These are phyloP conservation scores for Irpex rosettiformis DNA, from an alignment of 1,284 basidiomycete genomes.

Conservation along the genomic window DNA sequence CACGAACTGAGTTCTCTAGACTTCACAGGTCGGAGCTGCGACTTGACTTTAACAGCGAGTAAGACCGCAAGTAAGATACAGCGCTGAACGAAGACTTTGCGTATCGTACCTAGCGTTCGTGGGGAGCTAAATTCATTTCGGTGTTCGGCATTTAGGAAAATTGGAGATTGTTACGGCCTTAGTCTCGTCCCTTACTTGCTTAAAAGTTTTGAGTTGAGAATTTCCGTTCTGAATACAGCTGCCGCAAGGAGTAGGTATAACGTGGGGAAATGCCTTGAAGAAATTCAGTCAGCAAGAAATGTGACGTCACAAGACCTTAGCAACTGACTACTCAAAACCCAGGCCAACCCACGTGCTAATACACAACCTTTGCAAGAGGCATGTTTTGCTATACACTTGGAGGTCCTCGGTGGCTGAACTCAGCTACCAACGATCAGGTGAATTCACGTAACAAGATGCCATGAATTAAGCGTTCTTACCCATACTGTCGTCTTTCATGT, in stretches of 20 bases:
- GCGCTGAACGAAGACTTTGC: neutral
- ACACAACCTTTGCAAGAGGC: no score
- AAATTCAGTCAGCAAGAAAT: neutral
- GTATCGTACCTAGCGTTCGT: neutral
- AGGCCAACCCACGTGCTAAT: no score
- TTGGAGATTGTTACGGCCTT: neutral
- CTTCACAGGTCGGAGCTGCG: neutral
- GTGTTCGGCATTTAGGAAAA: no score
- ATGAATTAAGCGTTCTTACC: neutral
- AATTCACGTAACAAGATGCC: neutral
- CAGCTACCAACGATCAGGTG: neutral
- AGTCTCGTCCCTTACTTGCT: neutral
- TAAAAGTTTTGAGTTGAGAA: neutral
- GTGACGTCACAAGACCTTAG: neutral
- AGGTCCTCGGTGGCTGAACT: neutral
- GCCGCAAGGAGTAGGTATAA: neutral
- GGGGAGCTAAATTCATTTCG: neutral
- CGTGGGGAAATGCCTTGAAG: neutral
- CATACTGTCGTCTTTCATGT: neutral
- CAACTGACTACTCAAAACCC: neutral
- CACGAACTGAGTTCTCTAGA: neutral
- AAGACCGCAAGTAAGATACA: neutral
- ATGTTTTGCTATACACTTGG: neutral
- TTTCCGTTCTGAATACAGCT: neutral
- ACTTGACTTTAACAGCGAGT: no score